Percentiles rank a stretch among this genome's conserved stretches.
phyloP scores from a whole-genome alignment of 768 basidiomycete genomes.

The Suillus fuscotomentosus region DNA sequence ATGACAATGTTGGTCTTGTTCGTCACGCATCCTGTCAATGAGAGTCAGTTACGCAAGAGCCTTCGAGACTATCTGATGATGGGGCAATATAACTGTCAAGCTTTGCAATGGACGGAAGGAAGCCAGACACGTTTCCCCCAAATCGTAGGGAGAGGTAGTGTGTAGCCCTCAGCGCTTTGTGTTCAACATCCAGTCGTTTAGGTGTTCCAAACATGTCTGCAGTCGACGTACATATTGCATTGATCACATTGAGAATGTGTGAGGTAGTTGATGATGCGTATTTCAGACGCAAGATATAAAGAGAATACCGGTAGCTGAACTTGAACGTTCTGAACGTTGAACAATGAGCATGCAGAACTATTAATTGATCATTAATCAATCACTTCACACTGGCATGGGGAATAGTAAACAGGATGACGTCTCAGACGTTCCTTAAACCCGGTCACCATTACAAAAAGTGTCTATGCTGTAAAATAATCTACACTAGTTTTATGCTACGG shows the following conservation, averaged over 20 bases:
- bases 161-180: not conserved
- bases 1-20: too few relatives aligned
- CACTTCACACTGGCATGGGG: not conserved
- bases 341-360: not conserved
- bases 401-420: not conserved
- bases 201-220: not conserved
- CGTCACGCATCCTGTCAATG: too few relatives aligned
- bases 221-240: not conserved
- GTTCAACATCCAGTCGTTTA: not conserved
- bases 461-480: not conserved
- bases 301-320: not conserved
- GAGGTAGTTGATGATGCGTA: not conserved
- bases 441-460: not conserved
- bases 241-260: not conserved
- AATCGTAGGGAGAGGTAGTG: not conserved
- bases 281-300: not conserved
- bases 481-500: conserved; percentile 4
- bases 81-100: not conserved
- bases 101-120: not conserved
- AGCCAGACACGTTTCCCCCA: not conserved
- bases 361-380: not conserved
- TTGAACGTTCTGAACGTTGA: too few relatives aligned
- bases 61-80: not conserved
- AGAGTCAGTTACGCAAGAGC: too few relatives aligned
- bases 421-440: not conserved